A percentile compares a stretch with the other conserved stretches of the same genome.
Conservation (phyloP, 2,329 filamentous ascomycete genomes). For the Aaosphaeria arxii region DNA sequence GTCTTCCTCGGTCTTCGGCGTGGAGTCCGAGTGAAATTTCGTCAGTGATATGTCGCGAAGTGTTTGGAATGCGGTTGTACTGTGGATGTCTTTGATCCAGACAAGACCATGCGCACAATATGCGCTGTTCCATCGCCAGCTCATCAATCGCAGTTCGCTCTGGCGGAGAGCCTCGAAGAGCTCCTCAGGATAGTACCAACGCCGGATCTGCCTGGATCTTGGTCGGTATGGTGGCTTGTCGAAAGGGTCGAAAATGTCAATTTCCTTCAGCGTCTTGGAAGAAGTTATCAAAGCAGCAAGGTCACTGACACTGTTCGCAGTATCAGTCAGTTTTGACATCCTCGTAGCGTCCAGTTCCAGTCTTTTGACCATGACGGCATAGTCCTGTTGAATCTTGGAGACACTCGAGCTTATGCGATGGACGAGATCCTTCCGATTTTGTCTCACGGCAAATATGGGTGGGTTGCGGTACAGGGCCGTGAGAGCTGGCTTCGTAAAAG, state of each 20-base stretch:
- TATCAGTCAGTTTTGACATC: slow-evolving; percentile 54
- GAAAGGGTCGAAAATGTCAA: slow-evolving; percentile 69
- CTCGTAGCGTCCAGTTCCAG: slow-evolving; percentile 66
- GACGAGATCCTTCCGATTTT: slow-evolving; percentile 45
- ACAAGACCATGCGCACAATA: slow-evolving; percentile 37
- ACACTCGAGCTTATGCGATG: slow-evolving; percentile 54
- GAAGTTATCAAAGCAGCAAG: slow-evolving; percentile 58
- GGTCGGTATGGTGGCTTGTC: slow-evolving; percentile 66
- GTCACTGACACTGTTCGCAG: slow-evolving; percentile 54
- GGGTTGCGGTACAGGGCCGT: slow-evolving; percentile 70
- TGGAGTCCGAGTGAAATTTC: slow-evolving; percentile 27
- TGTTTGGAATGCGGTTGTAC: slow-evolving; percentile 39
- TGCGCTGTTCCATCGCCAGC: slow-evolving; percentile 56
- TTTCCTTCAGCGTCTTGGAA: slow-evolving; percentile 63
- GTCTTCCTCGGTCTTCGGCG: slow-evolving; percentile 11
- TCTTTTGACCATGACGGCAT: slow-evolving; percentile 67
- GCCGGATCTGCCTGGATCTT: slow-evolving; percentile 47
- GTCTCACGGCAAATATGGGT: slow-evolving; percentile 55
- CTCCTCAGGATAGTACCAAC: slow-evolving; percentile 67
- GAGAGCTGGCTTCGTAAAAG: slow-evolving; percentile 70
- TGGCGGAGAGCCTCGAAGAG: slow-evolving; percentile 64
- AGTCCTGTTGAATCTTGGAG: slow-evolving; percentile 48
- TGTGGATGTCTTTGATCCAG: slow-evolving; percentile 45
- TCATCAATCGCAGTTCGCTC: slow-evolving; percentile 44
- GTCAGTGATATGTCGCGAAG: slow-evolving; percentile 33